Conservation (phyloP, 2,329 filamentous ascomycete genomes). For the Tolypocladium endophyticum region DNA sequence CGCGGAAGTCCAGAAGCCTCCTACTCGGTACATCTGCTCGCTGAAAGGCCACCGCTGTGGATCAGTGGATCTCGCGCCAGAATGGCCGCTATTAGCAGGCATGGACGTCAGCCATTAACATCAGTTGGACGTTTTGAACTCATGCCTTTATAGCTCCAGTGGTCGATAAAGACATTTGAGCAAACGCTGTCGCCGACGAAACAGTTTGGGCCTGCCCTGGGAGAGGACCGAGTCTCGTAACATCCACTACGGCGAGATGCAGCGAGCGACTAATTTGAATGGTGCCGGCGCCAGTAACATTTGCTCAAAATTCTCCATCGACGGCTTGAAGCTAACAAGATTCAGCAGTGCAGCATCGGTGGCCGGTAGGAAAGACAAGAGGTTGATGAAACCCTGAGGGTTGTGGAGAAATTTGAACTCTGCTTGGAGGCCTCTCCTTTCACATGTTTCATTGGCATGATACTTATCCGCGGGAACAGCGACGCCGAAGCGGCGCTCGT, state of each 20-base stretch:
- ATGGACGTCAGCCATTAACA: neutral
- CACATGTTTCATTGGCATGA: neutral
- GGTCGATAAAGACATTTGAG: too few species aligned
- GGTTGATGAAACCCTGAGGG: neutral
- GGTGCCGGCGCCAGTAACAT: too few species aligned
- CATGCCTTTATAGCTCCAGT: too few species aligned
- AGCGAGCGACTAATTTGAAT: too few species aligned
- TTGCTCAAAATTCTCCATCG: too few species aligned
- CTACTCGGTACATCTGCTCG: neutral
- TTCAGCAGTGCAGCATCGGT: neutral
- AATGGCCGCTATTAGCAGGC: neutral
- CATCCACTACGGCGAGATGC: too few species aligned
- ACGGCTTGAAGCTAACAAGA: too few species aligned
- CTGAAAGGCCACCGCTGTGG: neutral
- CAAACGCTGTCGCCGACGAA: too few species aligned
- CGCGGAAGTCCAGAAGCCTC: neutral
- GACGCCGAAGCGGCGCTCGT: neutral
- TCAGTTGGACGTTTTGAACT: too few species aligned
- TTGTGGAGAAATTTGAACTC: neutral
- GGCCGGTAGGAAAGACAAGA: neutral
- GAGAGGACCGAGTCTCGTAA: too few species aligned
- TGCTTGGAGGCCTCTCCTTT: neutral
- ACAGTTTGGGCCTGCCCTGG: too few species aligned
- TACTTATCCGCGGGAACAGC: neutral
- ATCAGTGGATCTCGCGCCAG: neutral